Evolutionary conservation across 345 rosid genomes (phyloP), one percentile per base, ranked within the genome.

Genomic region (Cardamine resedifolia): DNA sequence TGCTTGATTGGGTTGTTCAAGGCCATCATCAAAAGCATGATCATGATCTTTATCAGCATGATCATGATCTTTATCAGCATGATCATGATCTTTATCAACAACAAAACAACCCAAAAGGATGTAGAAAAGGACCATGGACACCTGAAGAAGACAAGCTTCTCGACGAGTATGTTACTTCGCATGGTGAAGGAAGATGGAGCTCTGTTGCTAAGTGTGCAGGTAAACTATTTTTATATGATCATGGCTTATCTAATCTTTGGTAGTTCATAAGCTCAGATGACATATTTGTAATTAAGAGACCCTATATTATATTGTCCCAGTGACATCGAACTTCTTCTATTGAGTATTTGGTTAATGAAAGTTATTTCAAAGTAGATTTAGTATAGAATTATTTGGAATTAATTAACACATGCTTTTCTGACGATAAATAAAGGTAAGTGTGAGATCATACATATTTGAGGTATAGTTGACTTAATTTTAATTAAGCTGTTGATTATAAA

Each of bases 51-150:
- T 28, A 68, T 68, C 74, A 52, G 20, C 56, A 61, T 73, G 53
- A 58, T 66, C 68, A 39, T 50, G 77, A 57, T 64, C 43, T 5
- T 65, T 28, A 68, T 62, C 74, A 51, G 19, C 56, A 61, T 73
- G 52, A 58, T 66, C 67, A 38, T 58, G 77, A 57, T 65, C 43
- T 5, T 73, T 30, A 69, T 69, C 75, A 61, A 27, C 57, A 62
- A 51, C 69, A 45, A 28, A 72, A 0, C 30, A 56, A 21, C 71
- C 71, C 33, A 18, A 51, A 83, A 81, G 89, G 79, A 14, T 86
- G 86, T 86, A 84, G 90, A 81, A 87, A 90, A 41, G 97, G 97
- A 28, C 97, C 94, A 51, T 90, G 98, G 98, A 86, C 96, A 71
- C 82, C 88, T 34, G 85, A 86, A 78, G 98, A 89, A 68, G 97